Conservation (phyloP, 805 yeast genomes). For the Candida dajiaensis region DNA sequence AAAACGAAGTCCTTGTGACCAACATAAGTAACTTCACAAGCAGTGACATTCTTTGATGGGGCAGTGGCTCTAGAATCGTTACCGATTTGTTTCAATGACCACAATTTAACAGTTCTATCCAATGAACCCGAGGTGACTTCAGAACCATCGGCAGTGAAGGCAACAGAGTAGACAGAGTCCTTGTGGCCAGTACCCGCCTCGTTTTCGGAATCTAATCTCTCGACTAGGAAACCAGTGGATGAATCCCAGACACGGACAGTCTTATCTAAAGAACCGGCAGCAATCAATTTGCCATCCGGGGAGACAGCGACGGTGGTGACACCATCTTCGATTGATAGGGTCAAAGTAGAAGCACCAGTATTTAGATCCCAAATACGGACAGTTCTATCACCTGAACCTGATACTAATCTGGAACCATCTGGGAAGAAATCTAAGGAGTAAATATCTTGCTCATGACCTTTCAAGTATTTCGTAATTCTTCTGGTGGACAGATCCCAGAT, state of each 20-base stretch:
- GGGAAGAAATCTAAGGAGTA: conserved; percentile 94
- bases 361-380: conserved; percentile 95
- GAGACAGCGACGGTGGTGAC: conserved; percentile 97
- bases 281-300: conserved; percentile 89
- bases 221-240: conserved; percentile 83
- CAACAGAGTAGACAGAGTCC: conserved; percentile 93
- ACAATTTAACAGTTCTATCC: conserved; percentile 91
- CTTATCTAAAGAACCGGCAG: conserved; percentile 94
- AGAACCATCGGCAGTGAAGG: conserved; percentile 85
- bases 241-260: conserved; percentile 98
- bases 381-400: conserved; percentile 95
- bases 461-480: conserved; percentile 76
- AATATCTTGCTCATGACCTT: conserved; percentile 97
- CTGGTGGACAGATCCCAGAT: conserved; percentile 91
- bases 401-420: conserved; percentile 85
- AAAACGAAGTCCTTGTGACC: conserved; percentile 97
- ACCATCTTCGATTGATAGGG: conserved; percentile 92
- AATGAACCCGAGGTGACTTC: conserved; percentile 93
- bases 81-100: conserved; percentile 72
- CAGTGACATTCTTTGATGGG: conserved; percentile 37
- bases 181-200: conserved; percentile 90
- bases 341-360: conserved; percentile 81
- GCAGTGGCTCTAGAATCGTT: conserved; percentile 37
- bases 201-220: conserved; percentile 84
- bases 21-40: conserved; percentile 86